Conservation (phyloP, 2,329 filamentous ascomycete species). For the Verticillium klebahnii region DNA sequence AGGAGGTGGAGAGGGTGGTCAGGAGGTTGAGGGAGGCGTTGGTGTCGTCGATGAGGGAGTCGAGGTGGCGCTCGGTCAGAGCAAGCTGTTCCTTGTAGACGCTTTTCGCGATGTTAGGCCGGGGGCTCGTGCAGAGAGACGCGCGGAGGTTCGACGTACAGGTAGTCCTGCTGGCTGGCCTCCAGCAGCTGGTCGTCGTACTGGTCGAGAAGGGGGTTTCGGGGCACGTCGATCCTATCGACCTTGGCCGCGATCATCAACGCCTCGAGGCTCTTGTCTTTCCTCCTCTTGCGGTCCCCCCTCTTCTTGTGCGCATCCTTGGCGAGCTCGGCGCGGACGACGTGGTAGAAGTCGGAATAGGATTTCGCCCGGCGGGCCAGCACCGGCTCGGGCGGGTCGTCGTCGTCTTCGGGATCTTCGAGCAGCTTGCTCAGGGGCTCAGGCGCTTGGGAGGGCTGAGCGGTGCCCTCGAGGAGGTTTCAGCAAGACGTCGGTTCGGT, state of each 20-base stretch:
- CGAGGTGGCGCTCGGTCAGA: conserved; percentile 76
- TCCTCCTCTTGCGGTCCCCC: conserved; percentile 27
- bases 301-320: conserved; percentile 42
- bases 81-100: conserved; percentile 77
- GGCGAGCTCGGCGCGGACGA: conserved; percentile 51
- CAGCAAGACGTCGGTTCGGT: not conserved
- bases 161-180: conserved; percentile 80
- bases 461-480: conserved; percentile 42
- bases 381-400: conserved; percentile 62
- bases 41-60: conserved; percentile 72
- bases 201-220: conserved; percentile 40
- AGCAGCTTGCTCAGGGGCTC: conserved; percentile 53
- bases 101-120: conserved; percentile 31
- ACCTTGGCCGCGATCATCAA: conserved; percentile 28
- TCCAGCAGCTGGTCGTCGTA: conserved; percentile 68
- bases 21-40: conserved; percentile 71
- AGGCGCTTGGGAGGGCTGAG: conserved; percentile 44
- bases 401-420: conserved; percentile 51
- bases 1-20: conserved; percentile 76
- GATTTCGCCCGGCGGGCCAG: conserved; percentile 65
- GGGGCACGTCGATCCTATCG: conserved; percentile 13
- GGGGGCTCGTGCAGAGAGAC: not conserved
- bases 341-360: conserved; percentile 72
- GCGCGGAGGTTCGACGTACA: conserved; percentile 44
- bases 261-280: conserved; percentile 45